Evolutionary conservation across 2,329 filamentous ascomycete species (phyloP), one percentile per base, ranked within the genome.

Genomic region (Monosporascus sp.): DNA sequence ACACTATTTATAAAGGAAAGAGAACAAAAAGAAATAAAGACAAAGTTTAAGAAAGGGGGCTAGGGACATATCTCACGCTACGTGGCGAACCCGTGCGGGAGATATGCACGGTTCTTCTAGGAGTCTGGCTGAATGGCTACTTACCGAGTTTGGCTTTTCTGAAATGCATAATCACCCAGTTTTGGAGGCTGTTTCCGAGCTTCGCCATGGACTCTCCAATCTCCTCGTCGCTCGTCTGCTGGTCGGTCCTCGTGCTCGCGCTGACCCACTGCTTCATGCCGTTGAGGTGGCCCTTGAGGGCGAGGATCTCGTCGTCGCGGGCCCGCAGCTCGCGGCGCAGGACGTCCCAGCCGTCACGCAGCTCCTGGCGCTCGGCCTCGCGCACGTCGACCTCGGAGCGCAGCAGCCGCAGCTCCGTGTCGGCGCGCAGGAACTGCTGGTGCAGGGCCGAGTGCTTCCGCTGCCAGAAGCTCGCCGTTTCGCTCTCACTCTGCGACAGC

Each of bases 201-300:
- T 79, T 75, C 48, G 77, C 74, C 74, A 88, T 81, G 9, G 77
- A 75, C 49, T 86, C 81, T 2, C 74, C 79, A 63, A 90, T 80
- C 11, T 83, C 81, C 66, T 86, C 83, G 62, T 90, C 87, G 56
- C 83, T 84, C 51, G 73, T 74, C 66, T 85, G 81, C 22, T 80
- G 80, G 31, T 83, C 82, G 48, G 78, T 74, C 34, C 84, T 74
- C 9, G 85, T 88, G 57, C 81, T 82, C 22, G 78, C 81, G 61
- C 86, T 88, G 53, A 90, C 85, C 73, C 82, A 89, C 60, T 84
- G 83, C 74, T 90, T 90, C 54, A 90, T 72, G 2, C 84, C 85
- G 9, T 81, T 69, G 0, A 89, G 77, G 68, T 89, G 86, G 3
- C 74, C 73, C 50, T 79, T 70, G 54, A 87, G 68, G 48, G 73